Conservation (phyloP, 2,329 filamentous ascomycete species). For the Ilyonectria mors-panacis region DNA sequence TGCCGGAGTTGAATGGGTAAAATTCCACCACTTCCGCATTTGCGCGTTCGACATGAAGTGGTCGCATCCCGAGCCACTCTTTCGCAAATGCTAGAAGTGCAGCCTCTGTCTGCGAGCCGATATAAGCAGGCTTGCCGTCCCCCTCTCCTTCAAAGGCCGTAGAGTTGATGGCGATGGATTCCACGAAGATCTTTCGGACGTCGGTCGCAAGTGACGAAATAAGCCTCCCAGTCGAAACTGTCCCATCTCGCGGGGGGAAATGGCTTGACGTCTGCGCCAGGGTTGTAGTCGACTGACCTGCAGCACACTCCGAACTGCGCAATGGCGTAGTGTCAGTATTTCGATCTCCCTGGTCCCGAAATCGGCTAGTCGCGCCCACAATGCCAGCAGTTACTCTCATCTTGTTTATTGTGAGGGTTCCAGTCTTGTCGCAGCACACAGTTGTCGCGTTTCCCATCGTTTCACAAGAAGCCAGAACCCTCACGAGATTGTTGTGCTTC, state of each 20-base stretch:
- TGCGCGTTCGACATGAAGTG: conserved; percentile 60
- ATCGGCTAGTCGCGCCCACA: conserved; percentile 31
- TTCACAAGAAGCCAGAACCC: conserved; percentile 76
- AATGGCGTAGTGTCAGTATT: too few species aligned
- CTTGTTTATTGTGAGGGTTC: conserved; percentile 70
- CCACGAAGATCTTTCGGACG: conserved; percentile 37
- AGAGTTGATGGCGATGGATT: conserved; percentile 67
- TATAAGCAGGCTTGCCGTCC: conserved; percentile 59
- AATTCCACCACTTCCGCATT: conserved; percentile 64
- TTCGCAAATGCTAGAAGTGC: conserved; percentile 66
- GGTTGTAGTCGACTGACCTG: too few species aligned
- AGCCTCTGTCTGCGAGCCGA: conserved; percentile 71
- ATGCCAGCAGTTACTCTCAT: conserved; percentile 82
- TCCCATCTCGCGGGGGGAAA: too few species aligned
- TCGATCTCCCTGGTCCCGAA: conserved; percentile 61
- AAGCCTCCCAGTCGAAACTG: too few species aligned
- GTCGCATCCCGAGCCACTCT: conserved; percentile 64
- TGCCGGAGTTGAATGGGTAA: conserved; percentile 68
- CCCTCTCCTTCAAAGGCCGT: conserved; percentile 69
- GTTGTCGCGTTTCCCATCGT: conserved; percentile 81
- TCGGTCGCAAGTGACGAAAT: conserved; percentile 33
- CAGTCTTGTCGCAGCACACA: conserved; percentile 77
- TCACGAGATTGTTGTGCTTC: conserved; percentile 79
- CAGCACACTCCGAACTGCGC: too few species aligned
- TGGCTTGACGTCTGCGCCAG: too few species aligned